Evolutionary conservation across 106 monocot species (phyloP).

Genomic region (Hemerocallis citrina): DNA sequence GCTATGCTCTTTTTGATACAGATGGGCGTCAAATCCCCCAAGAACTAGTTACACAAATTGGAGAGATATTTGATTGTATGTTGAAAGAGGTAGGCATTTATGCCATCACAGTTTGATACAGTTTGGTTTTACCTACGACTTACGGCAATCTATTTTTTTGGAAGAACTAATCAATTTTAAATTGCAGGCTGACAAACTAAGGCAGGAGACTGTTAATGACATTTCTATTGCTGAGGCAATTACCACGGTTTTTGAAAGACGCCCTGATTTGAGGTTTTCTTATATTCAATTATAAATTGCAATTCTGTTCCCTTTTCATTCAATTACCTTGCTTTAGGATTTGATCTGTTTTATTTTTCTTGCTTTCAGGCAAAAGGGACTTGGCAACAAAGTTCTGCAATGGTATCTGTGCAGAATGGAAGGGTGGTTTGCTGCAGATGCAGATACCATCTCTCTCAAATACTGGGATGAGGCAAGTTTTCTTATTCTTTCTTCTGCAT

Average conservation of each 20-base stretch:
- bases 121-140: no score
- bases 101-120: no score
- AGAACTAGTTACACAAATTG: conserved; percentile 66
- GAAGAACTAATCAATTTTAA: conserved; percentile 3
- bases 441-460: conserved; percentile 76
- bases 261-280: conserved; percentile 63
- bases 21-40: conserved; percentile 84
- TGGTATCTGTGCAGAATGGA: conserved; percentile 99
- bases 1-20: conserved; percentile 92
- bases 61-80: conserved; percentile 67
- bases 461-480: conserved; percentile 80
- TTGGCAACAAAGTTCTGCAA: conserved; percentile 71
- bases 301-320: neutral
- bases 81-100: conserved; percentile 47
- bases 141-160: no score
- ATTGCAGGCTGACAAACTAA: conserved; percentile 71
- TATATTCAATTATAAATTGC: neutral
- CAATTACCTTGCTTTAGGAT: neutral
- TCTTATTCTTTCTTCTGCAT: neutral
- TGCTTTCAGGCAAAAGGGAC: conserved; percentile 63
- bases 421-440: conserved; percentile 99
- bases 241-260: conserved; percentile 42
- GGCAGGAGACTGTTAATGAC: conserved; percentile 47
- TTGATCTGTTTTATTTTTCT: neutral
- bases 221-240: conserved; percentile 78